These are phyloP conservation scores for Pterocarpus santalinus DNA, from an alignment of 306 rosid genomes.

Conservation along the genomic window DNA sequence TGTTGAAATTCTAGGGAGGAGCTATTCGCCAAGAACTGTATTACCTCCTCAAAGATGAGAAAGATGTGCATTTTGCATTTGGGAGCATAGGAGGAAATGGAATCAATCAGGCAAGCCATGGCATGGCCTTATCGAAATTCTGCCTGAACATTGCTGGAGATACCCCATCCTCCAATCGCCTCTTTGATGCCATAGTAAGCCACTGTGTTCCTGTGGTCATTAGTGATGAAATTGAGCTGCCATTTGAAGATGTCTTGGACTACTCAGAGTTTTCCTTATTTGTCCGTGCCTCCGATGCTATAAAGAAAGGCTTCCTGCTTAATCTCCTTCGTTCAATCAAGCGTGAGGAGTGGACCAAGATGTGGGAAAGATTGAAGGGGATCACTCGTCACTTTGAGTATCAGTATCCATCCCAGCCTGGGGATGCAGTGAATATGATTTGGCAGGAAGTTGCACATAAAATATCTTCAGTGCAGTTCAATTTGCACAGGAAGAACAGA, in stretches of 20 bases:
- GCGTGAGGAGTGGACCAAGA: slow-evolving; percentile 63
- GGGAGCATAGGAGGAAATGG: slow-evolving; percentile 81
- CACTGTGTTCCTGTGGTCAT: slow-evolving; percentile 85
- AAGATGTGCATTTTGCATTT: slow-evolving; percentile 74
- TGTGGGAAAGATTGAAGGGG: slow-evolving; percentile 76
- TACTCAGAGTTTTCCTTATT: slow-evolving; percentile 75
- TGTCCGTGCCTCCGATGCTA: slow-evolving; percentile 63
- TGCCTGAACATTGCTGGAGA: slow-evolving; percentile 94
- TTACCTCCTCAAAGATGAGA: slow-evolving; percentile 90
- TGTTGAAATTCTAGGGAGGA: slow-evolving; percentile 75
- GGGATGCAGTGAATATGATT: slow-evolving; percentile 78
- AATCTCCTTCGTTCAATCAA: slow-evolving; percentile 66
- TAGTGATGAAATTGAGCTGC: slow-evolving; percentile 80
- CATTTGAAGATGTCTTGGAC: slow-evolving; percentile 74
- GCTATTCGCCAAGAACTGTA: slow-evolving; percentile 85
- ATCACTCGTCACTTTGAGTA: slow-evolving; percentile 66
- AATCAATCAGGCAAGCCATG: slow-evolving; percentile 70
- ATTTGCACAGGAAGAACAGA: slow-evolving; percentile 70
- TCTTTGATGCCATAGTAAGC: slow-evolving; percentile 90
- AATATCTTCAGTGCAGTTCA: slow-evolving; percentile 49
- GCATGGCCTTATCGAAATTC: slow-evolving; percentile 87
- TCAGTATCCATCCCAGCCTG: slow-evolving; percentile 67
- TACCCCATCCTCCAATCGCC: slow-evolving; percentile 91
- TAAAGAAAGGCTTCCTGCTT: slow-evolving; percentile 64
- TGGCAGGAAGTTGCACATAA: slow-evolving; percentile 75